Conservation (phyloP, 345 rosid genomes). For the Conringia planisiliqua region DNA sequence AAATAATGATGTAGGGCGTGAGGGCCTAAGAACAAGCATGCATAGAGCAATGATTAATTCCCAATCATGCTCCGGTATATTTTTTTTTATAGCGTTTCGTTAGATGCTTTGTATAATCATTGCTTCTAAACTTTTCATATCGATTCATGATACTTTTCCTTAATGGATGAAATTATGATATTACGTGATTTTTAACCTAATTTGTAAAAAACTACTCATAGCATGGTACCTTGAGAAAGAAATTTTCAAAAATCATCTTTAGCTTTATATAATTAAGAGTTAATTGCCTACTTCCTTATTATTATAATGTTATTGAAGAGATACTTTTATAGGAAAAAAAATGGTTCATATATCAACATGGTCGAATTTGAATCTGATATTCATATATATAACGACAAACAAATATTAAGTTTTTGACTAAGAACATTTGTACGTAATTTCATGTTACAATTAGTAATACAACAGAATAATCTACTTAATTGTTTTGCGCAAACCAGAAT, state of each 20-base stretch:
- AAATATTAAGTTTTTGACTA: too few relatives aligned
- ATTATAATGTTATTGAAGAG: not conserved
- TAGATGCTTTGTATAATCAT: constrained; percentile 14
- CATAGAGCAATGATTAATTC: constrained; percentile 29
- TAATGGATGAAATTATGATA: not conserved
- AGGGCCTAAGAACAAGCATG: constrained; percentile 31
- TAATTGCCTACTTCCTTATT: not conserved
- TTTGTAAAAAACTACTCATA: not conserved
- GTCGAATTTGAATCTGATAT: not conserved
- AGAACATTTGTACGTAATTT: too few relatives aligned
- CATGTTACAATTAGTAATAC: not conserved
- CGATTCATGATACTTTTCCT: not conserved
- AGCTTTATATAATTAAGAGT: not conserved
- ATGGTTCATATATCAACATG: not conserved
- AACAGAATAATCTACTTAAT: not conserved
- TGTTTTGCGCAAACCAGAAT: too few relatives aligned
- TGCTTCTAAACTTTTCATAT: not conserved
- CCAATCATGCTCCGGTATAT: constrained; percentile 26
- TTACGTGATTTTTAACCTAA: not conserved
- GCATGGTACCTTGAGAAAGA: constrained; percentile 16
- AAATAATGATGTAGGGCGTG: constrained; percentile 30
- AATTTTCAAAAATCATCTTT: not conserved
- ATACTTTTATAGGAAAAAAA: not conserved
- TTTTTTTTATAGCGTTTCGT: constrained; percentile 12
- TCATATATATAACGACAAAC: too few relatives aligned